These are phyloP conservation scores for Echinochloa phyllopogon DNA, from an alignment of 176 grass and related monocot species.

Conservation along the genomic window DNA sequence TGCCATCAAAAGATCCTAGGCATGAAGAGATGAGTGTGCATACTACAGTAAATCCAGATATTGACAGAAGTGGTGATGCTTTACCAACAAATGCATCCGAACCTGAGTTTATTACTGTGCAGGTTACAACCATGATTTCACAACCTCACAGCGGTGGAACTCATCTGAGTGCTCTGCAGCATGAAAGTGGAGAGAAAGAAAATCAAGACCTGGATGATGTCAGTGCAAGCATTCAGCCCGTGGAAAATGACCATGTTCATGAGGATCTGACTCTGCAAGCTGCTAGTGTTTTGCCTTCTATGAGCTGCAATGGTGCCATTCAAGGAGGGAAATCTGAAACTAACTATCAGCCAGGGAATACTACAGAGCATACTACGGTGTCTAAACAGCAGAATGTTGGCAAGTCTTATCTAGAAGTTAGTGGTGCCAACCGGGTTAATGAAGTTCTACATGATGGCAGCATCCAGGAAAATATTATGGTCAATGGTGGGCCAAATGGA, in stretches of 20 bases:
- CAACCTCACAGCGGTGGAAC: conserved; percentile 19
- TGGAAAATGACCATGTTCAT: conserved; percentile 29
- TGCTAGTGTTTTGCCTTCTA: conserved; percentile 23
- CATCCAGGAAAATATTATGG: conserved; percentile 24
- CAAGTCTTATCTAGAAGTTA: conserved; percentile 9
- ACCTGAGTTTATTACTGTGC: conserved; percentile 18
- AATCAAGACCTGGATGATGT: conserved; percentile 33
- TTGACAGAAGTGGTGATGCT: conserved; percentile 19
- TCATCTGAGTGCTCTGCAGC: conserved; percentile 19
- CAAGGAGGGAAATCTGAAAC: conserved; percentile 40
- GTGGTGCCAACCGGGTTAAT: conserved; percentile 24
- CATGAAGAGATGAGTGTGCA: conserved; percentile 16
- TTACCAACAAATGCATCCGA: conserved; percentile 23
- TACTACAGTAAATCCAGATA: conserved; percentile 23
- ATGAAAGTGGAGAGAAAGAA: conserved; percentile 33
- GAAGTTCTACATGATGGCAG: conserved; percentile 25
- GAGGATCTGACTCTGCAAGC: background rate
- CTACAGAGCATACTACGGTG: background rate
- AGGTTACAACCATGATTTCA: conserved; percentile 13
- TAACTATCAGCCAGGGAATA: conserved; percentile 28
- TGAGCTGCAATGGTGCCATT: conserved; percentile 17
- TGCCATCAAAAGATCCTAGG: conserved; percentile 30
- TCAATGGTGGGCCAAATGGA: background rate
- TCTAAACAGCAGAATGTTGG: conserved; percentile 13
- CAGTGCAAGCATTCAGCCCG: conserved; percentile 9